Conservation (phyloP, 2,329 filamentous ascomycete genomes). For the Fusarium tupiense region DNA sequence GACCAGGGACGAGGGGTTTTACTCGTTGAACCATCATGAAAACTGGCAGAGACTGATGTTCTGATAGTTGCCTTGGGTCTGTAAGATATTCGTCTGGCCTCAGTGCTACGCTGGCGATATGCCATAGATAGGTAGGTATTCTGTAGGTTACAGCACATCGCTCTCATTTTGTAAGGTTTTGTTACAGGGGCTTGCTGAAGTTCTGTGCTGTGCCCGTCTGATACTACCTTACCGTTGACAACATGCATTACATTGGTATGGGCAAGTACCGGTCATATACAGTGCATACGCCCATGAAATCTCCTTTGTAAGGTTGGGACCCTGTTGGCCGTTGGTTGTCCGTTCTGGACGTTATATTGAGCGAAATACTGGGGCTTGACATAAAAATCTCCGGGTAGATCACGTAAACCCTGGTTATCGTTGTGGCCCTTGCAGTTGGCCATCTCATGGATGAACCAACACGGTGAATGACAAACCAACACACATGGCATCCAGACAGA, state of each 20-base stretch:
- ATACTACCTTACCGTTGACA: neutral
- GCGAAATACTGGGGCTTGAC: neutral
- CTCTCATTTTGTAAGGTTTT: neutral
- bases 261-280: neutral
- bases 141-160: neutral
- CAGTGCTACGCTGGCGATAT: neutral
- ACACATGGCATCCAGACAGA: neutral
- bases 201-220: neutral
- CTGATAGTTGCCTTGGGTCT: neutral
- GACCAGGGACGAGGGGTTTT: neutral
- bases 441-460: slow-evolving; percentile 1
- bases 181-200: neutral
- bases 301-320: neutral
- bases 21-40: neutral
- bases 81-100: neutral
- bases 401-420: neutral
- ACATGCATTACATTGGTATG: neutral
- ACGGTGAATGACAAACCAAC: neutral
- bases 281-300: neutral
- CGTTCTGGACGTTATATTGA: neutral
- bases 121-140: neutral
- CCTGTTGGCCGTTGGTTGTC: neutral
- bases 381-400: neutral
- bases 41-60: neutral
- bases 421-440: neutral